A percentile compares a stretch with the other conserved stretches of the same genome.
Evolutionary conservation across 805 yeast species (phyloP).

Genomic region (Wickerhamiella australiensis): DNA sequence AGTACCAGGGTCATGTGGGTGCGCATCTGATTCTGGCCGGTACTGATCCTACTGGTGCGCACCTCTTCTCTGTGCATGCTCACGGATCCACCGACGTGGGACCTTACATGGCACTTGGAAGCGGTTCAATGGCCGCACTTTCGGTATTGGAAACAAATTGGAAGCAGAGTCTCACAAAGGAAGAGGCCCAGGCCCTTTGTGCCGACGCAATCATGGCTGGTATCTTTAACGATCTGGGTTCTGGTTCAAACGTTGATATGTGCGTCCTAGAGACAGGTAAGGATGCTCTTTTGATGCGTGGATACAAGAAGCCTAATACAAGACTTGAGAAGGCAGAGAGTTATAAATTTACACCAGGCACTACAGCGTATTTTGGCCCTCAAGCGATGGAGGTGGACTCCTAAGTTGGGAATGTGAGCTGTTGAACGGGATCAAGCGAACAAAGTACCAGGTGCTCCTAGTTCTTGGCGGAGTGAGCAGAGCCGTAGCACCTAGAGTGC

Average conservation of each 20-base stretch:
- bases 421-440: too few species aligned
- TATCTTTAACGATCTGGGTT: slow-evolving; percentile 97
- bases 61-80: slow-evolving; percentile 84
- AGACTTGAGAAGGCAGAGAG: slow-evolving; percentile 71
- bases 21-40: slow-evolving; percentile 98
- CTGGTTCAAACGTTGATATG: slow-evolving; percentile 94
- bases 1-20: slow-evolving; percentile 94
- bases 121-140: slow-evolving; percentile 98
- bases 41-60: slow-evolving; percentile 91
- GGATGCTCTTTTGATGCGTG: slow-evolving; percentile 65
- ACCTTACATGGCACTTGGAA: slow-evolving; percentile 81
- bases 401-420: too few species aligned
- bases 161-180: slow-evolving; percentile 64
- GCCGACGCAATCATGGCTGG: slow-evolving; percentile 93
- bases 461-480: too few species aligned
- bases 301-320: slow-evolving; percentile 81
- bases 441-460: too few species aligned
- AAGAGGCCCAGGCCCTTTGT: slow-evolving; percentile 84
- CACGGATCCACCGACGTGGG: slow-evolving; percentile 98
- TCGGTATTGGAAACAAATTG: slow-evolving; percentile 87
- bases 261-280: slow-evolving; percentile 91
- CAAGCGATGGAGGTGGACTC: slow-evolving; percentile 8
- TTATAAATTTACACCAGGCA: slow-evolving; percentile 81
- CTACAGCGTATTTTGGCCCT: slow-evolving; percentile 47
- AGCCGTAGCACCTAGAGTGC: too few species aligned